A percentile compares a stretch with the other conserved stretches of the same genome.
These are phyloP conservation scores for Meyerozyma sp. DNA, from an alignment of 1,139 yeast genomes.

Conservation along the genomic window DNA sequence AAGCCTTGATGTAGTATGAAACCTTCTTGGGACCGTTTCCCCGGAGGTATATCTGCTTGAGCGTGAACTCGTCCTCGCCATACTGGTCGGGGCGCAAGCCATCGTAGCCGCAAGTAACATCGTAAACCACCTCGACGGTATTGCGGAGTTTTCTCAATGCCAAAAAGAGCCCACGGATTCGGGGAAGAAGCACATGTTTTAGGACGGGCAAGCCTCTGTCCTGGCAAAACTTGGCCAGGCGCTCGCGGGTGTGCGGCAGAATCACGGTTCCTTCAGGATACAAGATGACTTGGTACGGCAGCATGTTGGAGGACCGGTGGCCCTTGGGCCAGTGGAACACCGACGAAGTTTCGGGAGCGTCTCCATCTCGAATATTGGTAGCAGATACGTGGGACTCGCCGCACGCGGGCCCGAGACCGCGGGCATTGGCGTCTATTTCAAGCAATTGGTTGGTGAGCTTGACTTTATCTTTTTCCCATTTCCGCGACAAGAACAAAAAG, in stretches of 20 bases:
- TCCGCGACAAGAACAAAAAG: conserved; percentile 76
- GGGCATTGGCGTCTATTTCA: conserved; percentile 49
- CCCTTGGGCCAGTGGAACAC: conserved; percentile 37
- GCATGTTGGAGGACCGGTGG: conserved; percentile 18
- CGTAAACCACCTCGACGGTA: conserved; percentile 70
- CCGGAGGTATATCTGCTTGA: conserved; percentile 55
- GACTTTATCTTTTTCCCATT: conserved; percentile 74
- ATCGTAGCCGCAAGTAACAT: conserved; percentile 76
- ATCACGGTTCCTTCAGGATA: conserved; percentile 96
- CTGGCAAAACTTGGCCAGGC: conserved; percentile 53
- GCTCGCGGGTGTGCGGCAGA: conserved; percentile 56
- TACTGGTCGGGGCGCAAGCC: conserved; percentile 58
- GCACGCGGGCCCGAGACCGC: conserved; percentile 48
- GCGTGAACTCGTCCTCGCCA: conserved; percentile 75
- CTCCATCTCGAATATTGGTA: conserved; percentile 6
- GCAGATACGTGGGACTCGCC: conserved; percentile 36
- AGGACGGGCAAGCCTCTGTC: conserved; percentile 43
- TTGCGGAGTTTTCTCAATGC: conserved; percentile 53
- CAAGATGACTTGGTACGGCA: conserved; percentile 56
- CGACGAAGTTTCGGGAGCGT: conserved; percentile 11
- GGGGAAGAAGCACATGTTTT: conserved; percentile 70
- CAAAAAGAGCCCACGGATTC: conserved; percentile 72
- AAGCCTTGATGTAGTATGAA: conserved; percentile 58
- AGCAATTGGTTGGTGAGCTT: conserved; percentile 52
- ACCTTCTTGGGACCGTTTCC: conserved; percentile 71